phyloP scores from a whole-genome alignment of 2,329 filamentous ascomycete species.

The Fusarium xylarioides region DNA sequence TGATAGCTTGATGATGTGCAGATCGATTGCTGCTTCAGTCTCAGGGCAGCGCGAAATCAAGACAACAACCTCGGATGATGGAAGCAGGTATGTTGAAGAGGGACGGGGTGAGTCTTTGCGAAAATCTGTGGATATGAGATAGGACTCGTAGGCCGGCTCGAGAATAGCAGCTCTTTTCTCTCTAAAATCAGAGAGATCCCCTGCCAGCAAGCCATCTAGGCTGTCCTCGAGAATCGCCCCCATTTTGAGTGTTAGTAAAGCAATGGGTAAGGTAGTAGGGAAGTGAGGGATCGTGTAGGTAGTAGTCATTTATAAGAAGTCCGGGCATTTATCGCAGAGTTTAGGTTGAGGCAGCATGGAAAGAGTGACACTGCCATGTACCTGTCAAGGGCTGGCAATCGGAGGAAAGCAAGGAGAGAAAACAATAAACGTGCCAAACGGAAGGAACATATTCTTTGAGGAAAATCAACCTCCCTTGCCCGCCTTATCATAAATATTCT shows the following conservation, averaged over 20 bases:
- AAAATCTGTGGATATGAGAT: conserved; percentile 15
- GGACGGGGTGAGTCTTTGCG: neutral
- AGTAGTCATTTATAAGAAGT: neutral
- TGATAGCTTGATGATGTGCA: conserved; percentile 23
- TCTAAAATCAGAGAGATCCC: neutral
- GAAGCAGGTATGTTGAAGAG: conserved; percentile 23
- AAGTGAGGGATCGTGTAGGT: neutral
- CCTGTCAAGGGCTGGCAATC: conserved; percentile 14
- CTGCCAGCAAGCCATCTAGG: neutral
- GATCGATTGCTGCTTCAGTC: conserved; percentile 1
- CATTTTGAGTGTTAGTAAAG: neutral
- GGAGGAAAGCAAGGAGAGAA: neutral
- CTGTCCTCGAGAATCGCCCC: neutral
- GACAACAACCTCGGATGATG: conserved; percentile 20
- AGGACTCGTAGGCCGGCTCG: conserved; percentile 23
- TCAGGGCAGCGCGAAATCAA: conserved; percentile 7
- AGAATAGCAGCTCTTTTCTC: conserved; percentile 3
- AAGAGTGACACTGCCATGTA: conserved; percentile 14
- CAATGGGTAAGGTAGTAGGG: no score
- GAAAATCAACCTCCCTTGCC: neutral
- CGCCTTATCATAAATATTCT: neutral
- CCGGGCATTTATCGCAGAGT: neutral
- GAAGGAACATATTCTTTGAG: neutral
- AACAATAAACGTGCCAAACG: neutral
- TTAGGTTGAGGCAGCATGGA: conserved; percentile 13